Evolutionary conservation across 163 green algal species (phyloP).

Genomic region (Chlorella variabilis): DNA sequence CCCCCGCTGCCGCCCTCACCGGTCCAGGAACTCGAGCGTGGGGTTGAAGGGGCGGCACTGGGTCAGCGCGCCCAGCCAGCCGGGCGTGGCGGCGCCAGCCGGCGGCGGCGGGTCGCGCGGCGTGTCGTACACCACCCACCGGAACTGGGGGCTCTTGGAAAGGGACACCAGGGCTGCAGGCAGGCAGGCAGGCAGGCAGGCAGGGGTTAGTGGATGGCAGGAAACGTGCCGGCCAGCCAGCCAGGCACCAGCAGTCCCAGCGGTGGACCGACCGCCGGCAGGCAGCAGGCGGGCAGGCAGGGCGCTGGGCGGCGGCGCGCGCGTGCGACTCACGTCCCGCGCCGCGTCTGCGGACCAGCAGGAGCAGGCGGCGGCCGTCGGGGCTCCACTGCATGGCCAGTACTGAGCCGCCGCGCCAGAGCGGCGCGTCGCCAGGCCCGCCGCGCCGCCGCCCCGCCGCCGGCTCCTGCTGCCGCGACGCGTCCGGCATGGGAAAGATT

Average conservation of each 20-base stretch:
- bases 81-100: neutral
- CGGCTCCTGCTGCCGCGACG: neutral
- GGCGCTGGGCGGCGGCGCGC: no score
- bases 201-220: neutral
- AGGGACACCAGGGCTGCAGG: constrained; percentile 12
- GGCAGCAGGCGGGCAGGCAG: no score
- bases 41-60: constrained; percentile 26
- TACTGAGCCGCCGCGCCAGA: constrained; percentile 1
- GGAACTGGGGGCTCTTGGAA: constrained; percentile 19
- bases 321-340: neutral
- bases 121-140: constrained; percentile 22
- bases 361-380: constrained; percentile 20
- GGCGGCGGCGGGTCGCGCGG: neutral
- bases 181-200: neutral
- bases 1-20: neutral
- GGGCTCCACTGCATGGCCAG: constrained; percentile 31
- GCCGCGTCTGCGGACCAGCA: neutral
- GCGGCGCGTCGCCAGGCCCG: neutral
- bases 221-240: neutral
- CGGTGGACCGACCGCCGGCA: no score
- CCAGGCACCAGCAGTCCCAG: no score
- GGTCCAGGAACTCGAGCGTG: constrained; percentile 6
- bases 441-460: neutral
- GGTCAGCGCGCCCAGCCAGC: constrained; percentile 2
- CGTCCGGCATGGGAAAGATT: neutral